A percentile compares a stretch with the other conserved stretches of the same genome.
Conservation (phyloP, 2,329 filamentous ascomycete species). For the Sclerotinia subarctica region DNA sequence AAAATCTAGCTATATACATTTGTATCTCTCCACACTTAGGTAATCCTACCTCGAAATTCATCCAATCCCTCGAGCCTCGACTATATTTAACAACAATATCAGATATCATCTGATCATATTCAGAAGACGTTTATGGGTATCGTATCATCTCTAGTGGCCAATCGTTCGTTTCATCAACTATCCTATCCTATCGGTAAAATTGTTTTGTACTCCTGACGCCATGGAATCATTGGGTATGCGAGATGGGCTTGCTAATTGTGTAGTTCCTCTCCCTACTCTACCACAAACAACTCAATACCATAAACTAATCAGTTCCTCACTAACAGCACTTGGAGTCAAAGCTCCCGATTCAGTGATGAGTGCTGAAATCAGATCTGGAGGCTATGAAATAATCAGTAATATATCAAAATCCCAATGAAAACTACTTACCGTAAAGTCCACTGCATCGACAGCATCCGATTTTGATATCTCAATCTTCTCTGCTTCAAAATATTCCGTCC, state of each 20-base stretch:
- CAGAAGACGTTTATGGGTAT: constrained; percentile 1
- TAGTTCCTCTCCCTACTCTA: background rate
- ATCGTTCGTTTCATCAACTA: background rate
- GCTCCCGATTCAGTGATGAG: constrained; percentile 75
- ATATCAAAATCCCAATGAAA: background rate
- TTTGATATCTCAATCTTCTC: constrained; percentile 25
- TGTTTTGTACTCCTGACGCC: constrained; percentile 14
- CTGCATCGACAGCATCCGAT: constrained; percentile 44
- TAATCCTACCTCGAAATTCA: background rate
- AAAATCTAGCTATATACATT: background rate
- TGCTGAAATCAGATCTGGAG: constrained; percentile 65
- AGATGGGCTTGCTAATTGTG: background rate
- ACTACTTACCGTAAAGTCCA: constrained; percentile 65
- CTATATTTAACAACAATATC: background rate
- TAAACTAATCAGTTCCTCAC: constrained; percentile 60
- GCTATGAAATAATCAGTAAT: constrained; percentile 44
- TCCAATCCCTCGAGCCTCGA: background rate
- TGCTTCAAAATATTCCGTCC: constrained; percentile 33
- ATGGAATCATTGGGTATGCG: background rate
- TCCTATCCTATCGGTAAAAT: background rate
- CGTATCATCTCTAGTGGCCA: background rate
- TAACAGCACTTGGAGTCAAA: constrained; percentile 66
- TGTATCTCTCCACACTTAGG: background rate
- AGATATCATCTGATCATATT: background rate
- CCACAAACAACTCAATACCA: constrained; percentile 31